phyloP scores from a whole-genome alignment of 2,329 filamentous ascomycete species.

The Alternaria rosae region DNA sequence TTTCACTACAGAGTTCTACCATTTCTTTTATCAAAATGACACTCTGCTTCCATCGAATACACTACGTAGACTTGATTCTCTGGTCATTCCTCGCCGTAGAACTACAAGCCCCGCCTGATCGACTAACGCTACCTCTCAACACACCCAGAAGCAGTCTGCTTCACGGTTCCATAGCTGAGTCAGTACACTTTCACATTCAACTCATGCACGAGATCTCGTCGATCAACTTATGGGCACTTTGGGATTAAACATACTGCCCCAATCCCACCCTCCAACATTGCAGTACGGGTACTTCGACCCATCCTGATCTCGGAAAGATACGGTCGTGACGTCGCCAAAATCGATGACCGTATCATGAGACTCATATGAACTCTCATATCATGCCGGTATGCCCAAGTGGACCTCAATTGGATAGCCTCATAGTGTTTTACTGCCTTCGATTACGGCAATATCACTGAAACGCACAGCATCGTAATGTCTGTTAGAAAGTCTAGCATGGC shows the following conservation, averaged over 20 bases:
- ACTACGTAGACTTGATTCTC: too few species aligned
- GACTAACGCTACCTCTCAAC: not conserved
- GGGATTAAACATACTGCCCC: not conserved
- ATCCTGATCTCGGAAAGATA: not conserved
- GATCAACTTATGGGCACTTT: not conserved
- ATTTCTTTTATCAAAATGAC: too few species aligned
- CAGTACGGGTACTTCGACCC: not conserved
- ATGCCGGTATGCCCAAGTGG: not conserved
- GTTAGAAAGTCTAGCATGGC: not conserved
- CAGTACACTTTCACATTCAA: not conserved
- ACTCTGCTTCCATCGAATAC: too few species aligned
- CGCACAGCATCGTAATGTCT: not conserved
- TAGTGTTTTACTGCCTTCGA: not conserved
- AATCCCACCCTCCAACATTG: not conserved
- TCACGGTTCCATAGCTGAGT: not conserved
- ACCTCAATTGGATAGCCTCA: not conserved
- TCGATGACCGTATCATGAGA: not conserved
- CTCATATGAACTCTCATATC: not conserved
- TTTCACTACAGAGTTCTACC: too few species aligned
- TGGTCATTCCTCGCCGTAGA: not conserved
- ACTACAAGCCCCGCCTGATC: not conserved
- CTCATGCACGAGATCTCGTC: not conserved
- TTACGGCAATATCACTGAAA: not conserved
- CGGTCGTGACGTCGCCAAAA: not conserved
- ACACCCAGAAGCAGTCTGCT: not conserved